Percentiles rank a stretch among this genome's conserved stretches.
Conservation (phyloP, 2,329 filamentous ascomycete species). For the Calycina herbarum region DNA sequence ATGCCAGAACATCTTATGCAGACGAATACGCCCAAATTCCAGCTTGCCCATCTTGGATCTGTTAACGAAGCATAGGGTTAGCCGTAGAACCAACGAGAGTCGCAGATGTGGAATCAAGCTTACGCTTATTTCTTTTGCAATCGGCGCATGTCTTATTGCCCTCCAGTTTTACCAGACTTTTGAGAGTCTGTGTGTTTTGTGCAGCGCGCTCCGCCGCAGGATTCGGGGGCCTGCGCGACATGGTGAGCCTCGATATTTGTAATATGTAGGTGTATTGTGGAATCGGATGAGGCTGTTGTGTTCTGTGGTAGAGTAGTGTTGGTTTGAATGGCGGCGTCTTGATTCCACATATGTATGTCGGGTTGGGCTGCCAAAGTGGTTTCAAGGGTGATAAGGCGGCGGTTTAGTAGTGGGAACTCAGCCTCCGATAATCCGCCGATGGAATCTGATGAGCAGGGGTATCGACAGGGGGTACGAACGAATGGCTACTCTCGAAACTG, state of each 20-base stretch:
- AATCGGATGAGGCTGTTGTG: not conserved
- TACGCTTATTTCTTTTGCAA: slow-evolving; percentile 98
- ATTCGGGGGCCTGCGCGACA: slow-evolving; percentile 79
- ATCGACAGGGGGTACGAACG: not conserved
- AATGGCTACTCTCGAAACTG: slow-evolving; percentile 6
- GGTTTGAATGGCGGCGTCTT: slow-evolving; percentile 16
- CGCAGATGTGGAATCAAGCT: slow-evolving; percentile 38
- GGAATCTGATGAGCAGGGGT: not conserved
- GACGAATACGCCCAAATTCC: slow-evolving; percentile 96
- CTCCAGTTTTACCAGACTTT: slow-evolving; percentile 91
- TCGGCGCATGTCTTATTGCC: slow-evolving; percentile 96
- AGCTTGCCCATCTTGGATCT: slow-evolving; percentile 99
- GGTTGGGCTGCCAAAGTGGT: not conserved
- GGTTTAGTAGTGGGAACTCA: not conserved
- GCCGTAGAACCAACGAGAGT: not conserved
- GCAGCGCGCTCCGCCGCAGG: slow-evolving; percentile 83
- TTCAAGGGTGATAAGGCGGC: slow-evolving; percentile 14
- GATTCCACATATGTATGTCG: slow-evolving; percentile 27
- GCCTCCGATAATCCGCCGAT: not conserved
- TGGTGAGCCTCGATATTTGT: slow-evolving; percentile 42
- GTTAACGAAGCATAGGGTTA: slow-evolving; percentile 17
- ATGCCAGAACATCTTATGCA: slow-evolving; percentile 99
- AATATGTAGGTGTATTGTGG: slow-evolving; percentile 12
- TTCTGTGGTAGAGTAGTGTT: not conserved
- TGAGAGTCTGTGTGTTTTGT: slow-evolving; percentile 91